Conservation (phyloP, 2,329 filamentous ascomycete species). For the Gaeumannomyces tritici region DNA sequence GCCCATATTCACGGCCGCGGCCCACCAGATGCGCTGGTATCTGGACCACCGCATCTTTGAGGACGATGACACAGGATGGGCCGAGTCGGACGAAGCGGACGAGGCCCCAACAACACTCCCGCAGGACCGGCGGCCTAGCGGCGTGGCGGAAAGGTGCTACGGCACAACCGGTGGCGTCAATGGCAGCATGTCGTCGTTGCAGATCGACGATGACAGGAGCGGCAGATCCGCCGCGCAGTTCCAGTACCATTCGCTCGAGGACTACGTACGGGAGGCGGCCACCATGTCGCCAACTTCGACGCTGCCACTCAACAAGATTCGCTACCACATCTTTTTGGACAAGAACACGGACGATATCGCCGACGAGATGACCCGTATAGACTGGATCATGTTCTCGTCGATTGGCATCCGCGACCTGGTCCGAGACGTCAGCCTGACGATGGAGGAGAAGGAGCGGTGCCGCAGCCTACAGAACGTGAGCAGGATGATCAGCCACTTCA, state of each 20-base stretch:
- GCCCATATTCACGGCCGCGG: conserved; percentile 74
- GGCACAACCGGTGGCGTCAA: conserved; percentile 16
- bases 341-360: conserved; percentile 78
- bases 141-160: conserved; percentile 8
- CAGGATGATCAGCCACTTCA: conserved; percentile 89
- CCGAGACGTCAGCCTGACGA: conserved; percentile 73
- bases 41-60: conserved; percentile 64
- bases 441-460: conserved; percentile 63
- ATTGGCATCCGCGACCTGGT: conserved; percentile 90
- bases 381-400: conserved; percentile 97
- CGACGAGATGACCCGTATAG: conserved; percentile 85
- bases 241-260: conserved; percentile 60
- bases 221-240: conserved; percentile 33
- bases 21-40: conserved; percentile 74
- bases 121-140: background rate
- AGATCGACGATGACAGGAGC: conserved; percentile 30
- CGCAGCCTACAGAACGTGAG: conserved; percentile 78
- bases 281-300: conserved; percentile 60
- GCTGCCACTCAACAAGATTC: conserved; percentile 67
- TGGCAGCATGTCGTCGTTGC: conserved; percentile 36
- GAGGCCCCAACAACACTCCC: conserved; percentile 11
- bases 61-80: conserved; percentile 91
- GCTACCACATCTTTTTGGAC: conserved; percentile 87
- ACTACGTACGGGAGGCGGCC: conserved; percentile 71
- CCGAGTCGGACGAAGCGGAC: conserved; percentile 60